Conservation (phyloP, 441 rosid species). For the Mallotus repandus region DNA sequence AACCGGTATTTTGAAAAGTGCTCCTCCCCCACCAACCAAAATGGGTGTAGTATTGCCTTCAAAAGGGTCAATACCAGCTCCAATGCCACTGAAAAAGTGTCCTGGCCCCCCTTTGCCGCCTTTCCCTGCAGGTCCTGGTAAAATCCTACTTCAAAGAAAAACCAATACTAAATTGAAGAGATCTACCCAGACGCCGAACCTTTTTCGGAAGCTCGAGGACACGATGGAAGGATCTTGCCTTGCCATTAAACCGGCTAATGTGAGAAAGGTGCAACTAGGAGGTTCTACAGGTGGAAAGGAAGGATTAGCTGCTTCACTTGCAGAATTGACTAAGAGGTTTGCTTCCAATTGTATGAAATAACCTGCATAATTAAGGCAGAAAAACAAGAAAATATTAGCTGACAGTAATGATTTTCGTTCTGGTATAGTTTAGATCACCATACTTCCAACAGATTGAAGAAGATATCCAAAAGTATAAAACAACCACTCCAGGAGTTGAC, state of each 20-base stretch:
- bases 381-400: background rate
- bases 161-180: conserved; percentile 22
- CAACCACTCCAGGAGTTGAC: conserved; percentile 27
- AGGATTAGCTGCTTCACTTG: conserved; percentile 23
- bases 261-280: conserved; percentile 18
- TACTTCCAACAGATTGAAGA: conserved; percentile 38
- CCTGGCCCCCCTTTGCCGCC: conserved; percentile 21
- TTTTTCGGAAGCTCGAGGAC: conserved; percentile 19
- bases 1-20: background rate
- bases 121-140: conserved; percentile 4
- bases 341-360: background rate
- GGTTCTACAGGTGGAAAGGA: conserved; percentile 23
- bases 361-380: background rate
- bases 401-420: background rate
- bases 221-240: conserved; percentile 22
- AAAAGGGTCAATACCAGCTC: conserved; percentile 10
- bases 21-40: background rate
- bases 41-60: background rate
- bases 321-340: conserved; percentile 29
- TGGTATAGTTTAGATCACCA: conserved; percentile 25
- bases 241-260: background rate
- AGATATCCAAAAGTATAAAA: conserved; percentile 25
- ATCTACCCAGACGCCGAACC: conserved; percentile 22
- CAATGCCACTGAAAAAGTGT: conserved; percentile 4
- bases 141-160: background rate